These are phyloP conservation scores for Anacardium occidentale DNA, from an alignment of 345 rosid species.

Conservation along the genomic window DNA sequence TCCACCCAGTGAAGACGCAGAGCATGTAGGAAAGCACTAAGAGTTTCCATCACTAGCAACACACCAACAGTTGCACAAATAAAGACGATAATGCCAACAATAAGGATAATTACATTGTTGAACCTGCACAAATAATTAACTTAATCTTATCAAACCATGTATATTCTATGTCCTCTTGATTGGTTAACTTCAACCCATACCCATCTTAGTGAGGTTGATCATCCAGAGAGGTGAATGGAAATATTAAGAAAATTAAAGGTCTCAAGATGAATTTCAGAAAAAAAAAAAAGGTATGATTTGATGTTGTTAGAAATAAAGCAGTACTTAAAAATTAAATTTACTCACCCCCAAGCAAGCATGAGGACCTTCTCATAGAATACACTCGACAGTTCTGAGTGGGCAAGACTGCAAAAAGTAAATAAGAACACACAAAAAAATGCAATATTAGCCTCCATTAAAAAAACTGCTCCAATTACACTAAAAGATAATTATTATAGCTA, in stretches of 20 bases:
- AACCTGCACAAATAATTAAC: conserved; percentile 39
- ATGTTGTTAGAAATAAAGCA: too few relatives aligned
- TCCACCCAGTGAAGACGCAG: conserved; percentile 99
- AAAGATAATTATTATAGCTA: neutral
- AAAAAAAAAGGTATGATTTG: neutral
- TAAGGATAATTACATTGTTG: conserved; percentile 69
- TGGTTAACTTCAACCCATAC: neutral
- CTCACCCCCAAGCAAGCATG: conserved; percentile 85
- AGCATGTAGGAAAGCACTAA: conserved; percentile 93
- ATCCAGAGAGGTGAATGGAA: too few relatives aligned
- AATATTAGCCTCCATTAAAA: conserved; percentile 5
- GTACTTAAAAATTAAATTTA: neutral
- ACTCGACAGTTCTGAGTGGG: conserved; percentile 88
- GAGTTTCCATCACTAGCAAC: conserved; percentile 94
- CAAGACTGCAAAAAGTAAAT: conserved; percentile 59
- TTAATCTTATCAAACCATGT: conserved; percentile 6
- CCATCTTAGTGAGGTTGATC: neutral
- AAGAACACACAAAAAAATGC: neutral
- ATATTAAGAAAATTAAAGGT: neutral
- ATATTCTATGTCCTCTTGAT: neutral
- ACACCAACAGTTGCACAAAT: conserved; percentile 87
- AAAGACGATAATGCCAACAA: conserved; percentile 68
- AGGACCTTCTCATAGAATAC: conserved; percentile 98
- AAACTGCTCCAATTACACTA: neutral
- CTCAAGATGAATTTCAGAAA: neutral